Conservation (phyloP, 257 asterid genomes). For the Lavandula angustifolia region DNA sequence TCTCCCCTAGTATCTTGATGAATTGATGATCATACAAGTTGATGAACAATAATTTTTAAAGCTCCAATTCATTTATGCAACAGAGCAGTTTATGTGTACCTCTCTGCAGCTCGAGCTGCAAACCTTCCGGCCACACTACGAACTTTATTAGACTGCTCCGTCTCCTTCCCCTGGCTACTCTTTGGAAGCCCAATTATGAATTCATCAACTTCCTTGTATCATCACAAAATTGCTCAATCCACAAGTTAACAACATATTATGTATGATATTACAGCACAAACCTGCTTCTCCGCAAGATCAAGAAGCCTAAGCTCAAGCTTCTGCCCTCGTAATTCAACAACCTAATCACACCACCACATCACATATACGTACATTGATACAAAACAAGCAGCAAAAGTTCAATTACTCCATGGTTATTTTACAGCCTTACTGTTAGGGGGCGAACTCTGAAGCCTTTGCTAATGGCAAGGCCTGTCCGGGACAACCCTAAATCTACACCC, state of each 20-base stretch:
- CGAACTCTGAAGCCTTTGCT: slow-evolving; percentile 87
- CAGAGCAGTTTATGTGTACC: too few relatives aligned
- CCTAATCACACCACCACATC: slow-evolving; percentile 42
- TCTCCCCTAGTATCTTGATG: too few relatives aligned
- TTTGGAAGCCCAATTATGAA: slow-evolving; percentile 85
- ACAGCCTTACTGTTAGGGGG: slow-evolving; percentile 59
- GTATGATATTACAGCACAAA: slow-evolving; percentile 19
- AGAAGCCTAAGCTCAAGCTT: slow-evolving; percentile 74
- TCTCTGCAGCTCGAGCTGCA: slow-evolving; percentile 89
- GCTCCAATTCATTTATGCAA: too few relatives aligned
- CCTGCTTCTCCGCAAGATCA: slow-evolving; percentile 79
- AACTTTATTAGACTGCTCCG: slow-evolving; percentile 73
- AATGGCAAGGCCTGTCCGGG: slow-evolving; percentile 84
- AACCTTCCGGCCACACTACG: slow-evolving; percentile 90
- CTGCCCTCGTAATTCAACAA: slow-evolving; percentile 81
- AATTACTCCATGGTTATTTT: neutral
- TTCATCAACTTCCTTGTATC: slow-evolving; percentile 86
- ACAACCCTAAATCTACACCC: slow-evolving; percentile 79
- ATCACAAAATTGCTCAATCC: too few relatives aligned
- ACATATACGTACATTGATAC: neutral
- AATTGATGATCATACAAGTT: too few relatives aligned
- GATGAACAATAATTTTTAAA: too few relatives aligned
- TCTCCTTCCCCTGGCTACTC: slow-evolving; percentile 75
- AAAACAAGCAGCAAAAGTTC: neutral
- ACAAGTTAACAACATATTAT: too few relatives aligned